These are phyloP conservation scores for Parachaetomium inaequale DNA, from an alignment of 495 filamentous ascomycete genomes.

Conservation along the genomic window DNA sequence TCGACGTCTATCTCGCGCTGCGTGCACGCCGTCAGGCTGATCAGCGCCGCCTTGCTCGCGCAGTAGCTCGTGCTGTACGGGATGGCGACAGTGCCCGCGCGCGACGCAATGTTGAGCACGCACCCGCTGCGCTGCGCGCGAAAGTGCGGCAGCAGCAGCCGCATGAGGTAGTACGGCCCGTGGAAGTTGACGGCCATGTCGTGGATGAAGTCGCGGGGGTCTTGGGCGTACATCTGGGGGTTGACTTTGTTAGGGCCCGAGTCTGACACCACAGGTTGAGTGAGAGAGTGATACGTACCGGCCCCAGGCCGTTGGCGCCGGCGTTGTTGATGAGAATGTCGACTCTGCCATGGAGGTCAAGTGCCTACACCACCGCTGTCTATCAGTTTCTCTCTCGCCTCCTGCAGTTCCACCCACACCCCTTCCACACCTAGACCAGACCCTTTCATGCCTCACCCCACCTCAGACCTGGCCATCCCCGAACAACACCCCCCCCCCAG, in stretches of 20 bases:
- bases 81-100: slow-evolving; percentile 32
- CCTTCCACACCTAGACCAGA: background rate
- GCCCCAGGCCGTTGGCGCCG: slow-evolving; percentile 31
- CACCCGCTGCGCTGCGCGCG: slow-evolving; percentile 25
- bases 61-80: slow-evolving; percentile 36
- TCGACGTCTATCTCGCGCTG: slow-evolving; percentile 35
- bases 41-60: slow-evolving; percentile 36
- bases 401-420: background rate
- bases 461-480: no score
- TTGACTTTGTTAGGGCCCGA: background rate
- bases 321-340: slow-evolving; percentile 37
- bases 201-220: slow-evolving; percentile 47
- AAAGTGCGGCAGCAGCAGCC: slow-evolving; percentile 30
- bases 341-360: slow-evolving; percentile 18
- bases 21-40: slow-evolving; percentile 34
- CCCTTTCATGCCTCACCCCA: no score
- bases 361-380: background rate
- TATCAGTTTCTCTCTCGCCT: background rate
- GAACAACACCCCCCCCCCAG: background rate
- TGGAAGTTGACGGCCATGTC: slow-evolving; percentile 58
- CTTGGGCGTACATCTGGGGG: slow-evolving; percentile 25
- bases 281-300: background rate
- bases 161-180: slow-evolving; percentile 41
- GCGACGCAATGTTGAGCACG: slow-evolving; percentile 35
- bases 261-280: no score